phyloP scores from a whole-genome alignment of 768 basidiomycete species.

The Krasilnikovozyma curviuscula region DNA sequence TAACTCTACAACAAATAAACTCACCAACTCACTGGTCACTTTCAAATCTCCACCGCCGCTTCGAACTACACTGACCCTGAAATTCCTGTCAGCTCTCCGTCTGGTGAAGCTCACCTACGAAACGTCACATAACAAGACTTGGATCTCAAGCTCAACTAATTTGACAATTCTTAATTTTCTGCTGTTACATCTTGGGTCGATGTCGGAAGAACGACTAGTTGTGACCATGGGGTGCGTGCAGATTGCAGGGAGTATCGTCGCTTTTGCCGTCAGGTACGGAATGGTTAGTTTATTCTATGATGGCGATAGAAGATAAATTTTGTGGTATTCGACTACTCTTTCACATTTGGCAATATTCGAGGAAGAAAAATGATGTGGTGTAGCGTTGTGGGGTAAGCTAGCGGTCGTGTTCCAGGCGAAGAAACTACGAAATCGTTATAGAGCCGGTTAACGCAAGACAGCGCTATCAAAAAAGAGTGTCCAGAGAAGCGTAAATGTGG shows the following conservation, averaged over 20 bases:
- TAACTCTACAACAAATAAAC: too few species aligned
- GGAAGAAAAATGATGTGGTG: too few species aligned
- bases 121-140: constrained; percentile 36
- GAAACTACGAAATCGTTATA: too few species aligned
- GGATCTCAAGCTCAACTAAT: constrained; percentile 57
- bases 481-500: too few species aligned
- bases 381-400: too few species aligned
- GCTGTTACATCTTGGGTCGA: constrained; percentile 58
- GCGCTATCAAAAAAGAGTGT: too few species aligned
- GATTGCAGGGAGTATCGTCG: constrained; percentile 55
- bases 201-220: constrained; percentile 44
- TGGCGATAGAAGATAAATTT: constrained; percentile 51
- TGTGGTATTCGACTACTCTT: neutral
- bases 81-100: constrained; percentile 41
- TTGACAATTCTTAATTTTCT: constrained; percentile 78
- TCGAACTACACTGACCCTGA: constrained; percentile 39
- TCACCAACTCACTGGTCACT: constrained; percentile 35
- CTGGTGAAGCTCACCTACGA: constrained; percentile 41
- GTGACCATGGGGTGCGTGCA: constrained; percentile 18
- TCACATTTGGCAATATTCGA: too few species aligned
- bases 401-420: too few species aligned
- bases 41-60: constrained; percentile 43
- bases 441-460: too few species aligned
- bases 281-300: constrained; percentile 78
- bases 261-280: constrained; percentile 76